Evolutionary conservation across 163 green algal genomes (phyloP).

Genomic region (Coccomyxa subellipsoidea): DNA sequence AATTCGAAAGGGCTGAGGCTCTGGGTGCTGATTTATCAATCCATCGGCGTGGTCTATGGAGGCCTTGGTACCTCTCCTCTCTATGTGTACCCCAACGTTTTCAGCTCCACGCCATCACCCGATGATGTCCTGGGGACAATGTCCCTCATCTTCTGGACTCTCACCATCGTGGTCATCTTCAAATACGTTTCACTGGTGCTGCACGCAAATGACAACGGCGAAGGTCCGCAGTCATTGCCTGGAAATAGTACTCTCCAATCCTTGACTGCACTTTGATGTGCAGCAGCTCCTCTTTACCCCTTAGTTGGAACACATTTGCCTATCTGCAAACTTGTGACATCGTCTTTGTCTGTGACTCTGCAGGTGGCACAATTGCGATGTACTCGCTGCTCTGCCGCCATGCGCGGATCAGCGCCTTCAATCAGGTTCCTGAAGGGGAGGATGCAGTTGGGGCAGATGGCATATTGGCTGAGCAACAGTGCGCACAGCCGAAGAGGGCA

Average conservation of each 20-base stretch:
- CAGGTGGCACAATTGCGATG: conserved; percentile 69
- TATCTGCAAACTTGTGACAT: too few species aligned
- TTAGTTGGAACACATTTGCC: too few species aligned
- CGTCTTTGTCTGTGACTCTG: neutral
- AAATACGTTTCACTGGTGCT: conserved; percentile 35
- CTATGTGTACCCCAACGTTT: conserved; percentile 32
- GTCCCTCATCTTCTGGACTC: conserved; percentile 42
- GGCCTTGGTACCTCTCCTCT: conserved; percentile 31
- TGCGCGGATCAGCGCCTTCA: neutral
- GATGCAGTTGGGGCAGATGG: neutral
- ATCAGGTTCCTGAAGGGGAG: neutral
- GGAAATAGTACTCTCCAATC: neutral
- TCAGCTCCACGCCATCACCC: conserved; percentile 9
- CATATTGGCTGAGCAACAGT: neutral
- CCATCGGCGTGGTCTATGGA: neutral
- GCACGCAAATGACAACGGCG: conserved; percentile 34
- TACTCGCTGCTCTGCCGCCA: conserved; percentile 50
- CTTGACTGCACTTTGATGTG: too few species aligned
- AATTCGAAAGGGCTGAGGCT: neutral
- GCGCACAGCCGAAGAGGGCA: neutral
- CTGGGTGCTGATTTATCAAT: neutral
- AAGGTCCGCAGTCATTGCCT: conserved; percentile 23
- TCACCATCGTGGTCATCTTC: conserved; percentile 31
- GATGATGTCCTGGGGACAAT: conserved; percentile 31
- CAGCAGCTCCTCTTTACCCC: too few species aligned